Conservation (phyloP, 306 rosid genomes). For the Cucumis melo region DNA sequence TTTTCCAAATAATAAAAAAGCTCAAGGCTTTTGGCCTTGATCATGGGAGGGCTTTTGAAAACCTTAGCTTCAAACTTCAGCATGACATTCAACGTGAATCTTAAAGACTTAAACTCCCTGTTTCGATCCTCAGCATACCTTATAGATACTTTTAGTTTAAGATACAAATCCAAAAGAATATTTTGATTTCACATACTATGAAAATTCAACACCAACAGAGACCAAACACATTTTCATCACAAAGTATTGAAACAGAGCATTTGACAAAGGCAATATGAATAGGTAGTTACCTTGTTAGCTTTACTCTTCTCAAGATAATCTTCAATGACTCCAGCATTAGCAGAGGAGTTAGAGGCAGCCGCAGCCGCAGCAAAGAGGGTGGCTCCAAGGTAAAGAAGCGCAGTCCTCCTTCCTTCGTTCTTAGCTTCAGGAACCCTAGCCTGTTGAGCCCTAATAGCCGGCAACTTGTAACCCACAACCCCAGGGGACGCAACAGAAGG, state of each 20-base stretch:
- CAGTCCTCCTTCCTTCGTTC: constrained; percentile 59
- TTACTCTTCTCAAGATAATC: constrained; percentile 80
- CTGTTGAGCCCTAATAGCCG: constrained; percentile 51
- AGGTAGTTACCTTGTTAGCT: constrained; percentile 58
- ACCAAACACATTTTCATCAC: neutral
- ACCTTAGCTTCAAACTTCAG: neutral
- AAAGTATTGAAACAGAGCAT: neutral
- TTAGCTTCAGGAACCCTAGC: constrained; percentile 15
- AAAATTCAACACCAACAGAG: neutral
- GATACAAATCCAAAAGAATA: neutral
- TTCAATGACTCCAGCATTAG: constrained; percentile 78
- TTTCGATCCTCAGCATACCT: neutral
- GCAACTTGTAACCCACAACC: constrained; percentile 23
- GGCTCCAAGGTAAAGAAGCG: constrained; percentile 49
- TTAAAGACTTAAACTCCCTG: neutral
- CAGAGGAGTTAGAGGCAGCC: constrained; percentile 27
- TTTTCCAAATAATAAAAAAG: too few species aligned
- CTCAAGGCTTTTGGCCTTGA: too few species aligned
- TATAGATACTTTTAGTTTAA: neutral
- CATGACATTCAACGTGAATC: neutral
- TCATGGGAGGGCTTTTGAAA: too few species aligned
- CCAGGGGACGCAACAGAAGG: constrained; percentile 23
- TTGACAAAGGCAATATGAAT: neutral
- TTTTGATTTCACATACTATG: neutral
- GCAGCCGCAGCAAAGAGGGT: constrained; percentile 42